These are phyloP conservation scores for Cytospora schulzeri DNA, from an alignment of 2,329 filamentous ascomycete species.

Conservation along the genomic window DNA sequence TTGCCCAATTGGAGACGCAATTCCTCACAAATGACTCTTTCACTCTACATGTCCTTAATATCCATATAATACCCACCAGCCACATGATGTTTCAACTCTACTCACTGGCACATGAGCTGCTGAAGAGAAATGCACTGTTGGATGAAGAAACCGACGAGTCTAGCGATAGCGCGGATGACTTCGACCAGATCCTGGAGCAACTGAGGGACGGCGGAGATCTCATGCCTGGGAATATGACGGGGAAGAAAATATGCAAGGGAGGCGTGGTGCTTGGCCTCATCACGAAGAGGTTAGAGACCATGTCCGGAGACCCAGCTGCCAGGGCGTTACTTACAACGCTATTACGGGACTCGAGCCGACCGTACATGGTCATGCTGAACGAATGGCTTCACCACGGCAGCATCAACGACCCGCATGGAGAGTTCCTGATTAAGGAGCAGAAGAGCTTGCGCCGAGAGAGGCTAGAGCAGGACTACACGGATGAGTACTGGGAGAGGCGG, in stretches of 20 bases:
- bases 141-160: constrained; percentile 76
- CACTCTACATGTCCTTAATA: constrained; percentile 88
- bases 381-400: constrained; percentile 97
- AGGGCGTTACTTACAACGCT: constrained; percentile 79
- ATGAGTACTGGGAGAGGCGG: constrained; percentile 98
- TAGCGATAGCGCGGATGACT: constrained; percentile 76
- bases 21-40: constrained; percentile 86
- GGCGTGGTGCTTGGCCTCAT: constrained; percentile 89
- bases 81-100: constrained; percentile 93
- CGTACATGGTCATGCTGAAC: constrained; percentile 98
- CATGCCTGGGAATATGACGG: constrained; percentile 74
- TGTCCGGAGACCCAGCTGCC: constrained; percentile 92
- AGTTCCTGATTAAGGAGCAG: constrained; percentile 94
- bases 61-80: constrained; percentile 86
- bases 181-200: constrained; percentile 91
- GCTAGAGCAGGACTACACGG: constrained; percentile 93
- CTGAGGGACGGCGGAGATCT: constrained; percentile 85
- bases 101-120: constrained; percentile 80
- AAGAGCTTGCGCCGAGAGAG: constrained; percentile 91
- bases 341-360: constrained; percentile 83
- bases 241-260: constrained; percentile 95
- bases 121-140: constrained; percentile 84
- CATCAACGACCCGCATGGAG: constrained; percentile 89
- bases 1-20: constrained; percentile 92
- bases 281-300: constrained; percentile 79